Percentiles rank a stretch among this genome's conserved stretches.
Evolutionary conservation across 805 yeast genomes (phyloP).

Genomic region (Candida odintsovae): DNA sequence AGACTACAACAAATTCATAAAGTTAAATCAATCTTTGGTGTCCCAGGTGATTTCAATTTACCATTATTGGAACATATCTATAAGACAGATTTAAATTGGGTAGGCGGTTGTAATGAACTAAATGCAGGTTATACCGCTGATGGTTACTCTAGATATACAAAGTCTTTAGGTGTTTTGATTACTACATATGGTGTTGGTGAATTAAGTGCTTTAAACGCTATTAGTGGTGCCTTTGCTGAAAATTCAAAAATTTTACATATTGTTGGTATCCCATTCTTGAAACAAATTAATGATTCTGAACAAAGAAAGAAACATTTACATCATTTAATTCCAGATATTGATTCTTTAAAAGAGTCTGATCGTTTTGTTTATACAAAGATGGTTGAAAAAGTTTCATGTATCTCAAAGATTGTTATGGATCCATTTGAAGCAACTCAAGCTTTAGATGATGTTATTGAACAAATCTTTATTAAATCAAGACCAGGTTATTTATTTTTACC

Average conservation of each 20-base stretch:
- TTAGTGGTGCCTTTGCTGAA: conserved; percentile 81
- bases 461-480: conserved; percentile 50
- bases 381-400: conserved; percentile 52
- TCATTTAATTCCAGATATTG: conserved; percentile 52
- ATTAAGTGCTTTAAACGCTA: conserved; percentile 75
- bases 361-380: conserved; percentile 61
- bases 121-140: conserved; percentile 90
- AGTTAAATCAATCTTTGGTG: conserved; percentile 63
- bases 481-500: conserved; percentile 87
- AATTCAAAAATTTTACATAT: conserved; percentile 74
- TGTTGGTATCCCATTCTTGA: conserved; percentile 55
- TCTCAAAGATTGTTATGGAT: conserved; percentile 43
- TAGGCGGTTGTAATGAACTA: conserved; percentile 84
- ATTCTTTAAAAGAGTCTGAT: conserved; percentile 50
- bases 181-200: conserved; percentile 88
- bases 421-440: conserved; percentile 45
- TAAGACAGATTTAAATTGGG: conserved; percentile 52
- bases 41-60: conserved; percentile 75
- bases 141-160: conserved; percentile 69
- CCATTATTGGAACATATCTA: conserved; percentile 64
- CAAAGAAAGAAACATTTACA: conserved; percentile 37
- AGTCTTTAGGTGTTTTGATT: conserved; percentile 58
- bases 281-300: conserved; percentile 22
- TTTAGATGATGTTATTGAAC: conserved; percentile 60
- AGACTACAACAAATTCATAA: conserved; percentile 47